These are phyloP conservation scores for Mycena metata DNA, from an alignment of 768 basidiomycete species.

Conservation along the genomic window DNA sequence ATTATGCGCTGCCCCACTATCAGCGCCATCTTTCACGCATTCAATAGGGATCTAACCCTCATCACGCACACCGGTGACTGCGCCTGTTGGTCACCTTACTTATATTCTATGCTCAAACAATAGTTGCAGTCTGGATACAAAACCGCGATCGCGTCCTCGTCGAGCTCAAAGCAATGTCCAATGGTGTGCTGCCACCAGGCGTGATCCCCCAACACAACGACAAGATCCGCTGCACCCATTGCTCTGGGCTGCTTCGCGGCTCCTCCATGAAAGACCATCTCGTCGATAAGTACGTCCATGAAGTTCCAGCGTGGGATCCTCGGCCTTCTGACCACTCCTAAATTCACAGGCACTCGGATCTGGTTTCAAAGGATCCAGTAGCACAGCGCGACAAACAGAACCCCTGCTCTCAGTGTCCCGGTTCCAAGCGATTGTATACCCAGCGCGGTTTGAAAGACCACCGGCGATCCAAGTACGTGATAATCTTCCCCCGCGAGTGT, in stretches of 20 bases:
- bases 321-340: not conserved
- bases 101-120: too few relatives aligned
- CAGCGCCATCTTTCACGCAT: not conserved
- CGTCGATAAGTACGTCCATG: conserved; percentile 9
- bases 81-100: too few relatives aligned
- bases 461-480: not conserved
- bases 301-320: not conserved
- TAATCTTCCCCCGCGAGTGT: too few relatives aligned
- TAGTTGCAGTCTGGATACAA: conserved; percentile 17
- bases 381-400: not conserved
- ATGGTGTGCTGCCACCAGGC: conserved; percentile 3
- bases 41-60: conserved; percentile 12
- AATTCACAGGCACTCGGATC: too few relatives aligned
- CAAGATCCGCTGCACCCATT: conserved; percentile 17
- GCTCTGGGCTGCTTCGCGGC: not conserved
- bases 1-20: conserved; percentile 21
- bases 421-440: conserved; percentile 1
- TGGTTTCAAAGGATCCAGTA: too few relatives aligned
- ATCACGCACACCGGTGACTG: conserved; percentile 21
- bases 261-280: conserved; percentile 2
- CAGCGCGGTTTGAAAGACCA: conserved; percentile 16
- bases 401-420: conserved; percentile 15
- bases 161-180: not conserved
- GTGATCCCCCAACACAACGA: not conserved
- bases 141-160: not conserved